Conservation (phyloP, 257 asterid species). For the Misopates orontium region DNA sequence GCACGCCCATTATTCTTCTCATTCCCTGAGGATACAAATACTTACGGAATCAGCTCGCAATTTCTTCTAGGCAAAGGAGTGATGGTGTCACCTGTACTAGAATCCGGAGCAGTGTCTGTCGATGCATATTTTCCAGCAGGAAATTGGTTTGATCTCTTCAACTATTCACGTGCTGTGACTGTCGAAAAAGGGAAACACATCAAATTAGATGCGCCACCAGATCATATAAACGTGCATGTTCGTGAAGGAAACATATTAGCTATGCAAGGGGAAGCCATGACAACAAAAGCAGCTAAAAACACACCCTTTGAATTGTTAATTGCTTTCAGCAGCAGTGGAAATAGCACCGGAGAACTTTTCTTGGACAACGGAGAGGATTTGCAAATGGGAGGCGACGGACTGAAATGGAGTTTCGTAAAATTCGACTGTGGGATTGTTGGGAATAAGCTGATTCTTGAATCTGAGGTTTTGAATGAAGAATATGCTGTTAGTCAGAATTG, state of each 20-base stretch:
- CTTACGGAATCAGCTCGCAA: conserved; percentile 51
- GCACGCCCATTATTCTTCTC: conserved; percentile 72
- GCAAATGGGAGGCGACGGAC: conserved; percentile 44
- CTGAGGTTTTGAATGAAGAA: conserved; percentile 40
- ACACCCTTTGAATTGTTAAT: conserved; percentile 51
- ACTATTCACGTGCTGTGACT: conserved; percentile 41
- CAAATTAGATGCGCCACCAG: conserved; percentile 53
- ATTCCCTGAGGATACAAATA: conserved; percentile 45
- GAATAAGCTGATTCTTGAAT: conserved; percentile 34
- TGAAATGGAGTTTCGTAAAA: conserved; percentile 43
- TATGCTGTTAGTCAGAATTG: conserved; percentile 42
- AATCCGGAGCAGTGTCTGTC: conserved; percentile 42
- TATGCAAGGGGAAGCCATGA: conserved; percentile 65
- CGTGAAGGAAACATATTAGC: conserved; percentile 49
- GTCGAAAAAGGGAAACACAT: conserved; percentile 29
- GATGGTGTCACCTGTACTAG: conserved; percentile 58
- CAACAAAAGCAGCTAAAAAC: conserved; percentile 44
- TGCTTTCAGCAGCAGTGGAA: conserved; percentile 25
- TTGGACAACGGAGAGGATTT: conserved; percentile 61
- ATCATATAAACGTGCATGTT: conserved; percentile 53
- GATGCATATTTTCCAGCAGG: conserved; percentile 61
- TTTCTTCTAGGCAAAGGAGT: conserved; percentile 57
- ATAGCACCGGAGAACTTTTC: conserved; percentile 50
- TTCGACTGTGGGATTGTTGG: conserved; percentile 30
- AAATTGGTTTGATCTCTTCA: conserved; percentile 62